phyloP scores from a whole-genome alignment of 2,329 filamentous ascomycete genomes.

The Sodiomyces alkalinus region DNA sequence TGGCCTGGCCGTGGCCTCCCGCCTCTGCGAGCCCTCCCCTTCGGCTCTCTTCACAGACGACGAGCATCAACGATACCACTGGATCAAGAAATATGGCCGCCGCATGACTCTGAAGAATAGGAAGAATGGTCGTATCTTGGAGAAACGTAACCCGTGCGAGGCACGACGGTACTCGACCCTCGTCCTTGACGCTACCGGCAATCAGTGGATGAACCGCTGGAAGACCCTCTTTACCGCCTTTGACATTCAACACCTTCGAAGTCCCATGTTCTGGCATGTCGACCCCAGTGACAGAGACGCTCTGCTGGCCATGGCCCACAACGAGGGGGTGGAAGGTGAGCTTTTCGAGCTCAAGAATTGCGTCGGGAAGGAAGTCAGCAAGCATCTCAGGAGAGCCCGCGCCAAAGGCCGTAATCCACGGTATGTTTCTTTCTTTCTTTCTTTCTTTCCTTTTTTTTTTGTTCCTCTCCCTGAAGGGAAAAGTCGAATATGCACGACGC shows the following conservation, averaged over 20 bases:
- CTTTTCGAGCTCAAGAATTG: slow-evolving; percentile 57
- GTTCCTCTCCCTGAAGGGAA: too few species aligned
- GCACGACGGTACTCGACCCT: slow-evolving; percentile 20
- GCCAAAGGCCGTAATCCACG: slow-evolving; percentile 7
- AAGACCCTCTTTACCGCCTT: slow-evolving; percentile 52
- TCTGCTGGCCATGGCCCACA: slow-evolving; percentile 52
- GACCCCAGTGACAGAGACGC: slow-evolving; percentile 64
- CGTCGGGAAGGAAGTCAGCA: slow-evolving; percentile 67
- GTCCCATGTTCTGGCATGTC: slow-evolving; percentile 72
- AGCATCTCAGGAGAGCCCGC: slow-evolving; percentile 48
- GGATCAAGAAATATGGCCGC: slow-evolving; percentile 51
- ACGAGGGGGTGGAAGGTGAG: slow-evolving; percentile 43
- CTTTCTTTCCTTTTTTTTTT: too few species aligned
- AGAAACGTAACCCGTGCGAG: slow-evolving; percentile 7
- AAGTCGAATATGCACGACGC: too few species aligned
- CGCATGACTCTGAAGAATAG: slow-evolving; percentile 42
- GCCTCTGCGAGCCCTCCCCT: slow-evolving; percentile 56
- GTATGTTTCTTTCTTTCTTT: slow-evolving; percentile 7
- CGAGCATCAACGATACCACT: slow-evolving; percentile 68
- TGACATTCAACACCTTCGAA: slow-evolving; percentile 56
- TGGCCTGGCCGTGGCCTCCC: slow-evolving; percentile 57
- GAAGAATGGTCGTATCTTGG: slow-evolving; percentile 20
- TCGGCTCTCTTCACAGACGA: slow-evolving; percentile 72
- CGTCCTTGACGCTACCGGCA: slow-evolving; percentile 50
- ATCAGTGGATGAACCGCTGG: slow-evolving; percentile 57